Base-by-base conservation (phyloP, 495 filamentous ascomycete species). In the Xylaria longipes region DNA sequence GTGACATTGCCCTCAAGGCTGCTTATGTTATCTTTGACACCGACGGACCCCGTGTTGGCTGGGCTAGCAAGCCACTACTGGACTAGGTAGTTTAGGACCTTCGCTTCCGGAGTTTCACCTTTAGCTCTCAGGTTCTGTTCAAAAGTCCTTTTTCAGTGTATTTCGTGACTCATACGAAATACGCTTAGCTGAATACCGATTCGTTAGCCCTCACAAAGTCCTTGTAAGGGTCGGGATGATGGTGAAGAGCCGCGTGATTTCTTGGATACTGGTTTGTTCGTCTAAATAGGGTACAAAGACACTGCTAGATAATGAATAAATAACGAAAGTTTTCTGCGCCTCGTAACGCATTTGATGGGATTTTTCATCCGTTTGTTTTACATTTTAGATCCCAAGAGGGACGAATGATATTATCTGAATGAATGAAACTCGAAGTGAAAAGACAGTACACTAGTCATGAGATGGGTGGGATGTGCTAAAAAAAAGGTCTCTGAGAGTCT, bases 1-100 rank as follows among this genome's bases (percentile, higher is more conserved):
- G 93, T 50, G 93, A 94, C 71, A 86, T 94, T 58, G 93, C 92
- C 75, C 86, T 96, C 71, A 94, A 95, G 85, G 87, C 87, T 71
- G 89, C 93, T 73, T 94, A 91, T 76, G 92, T 91, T 25, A 89
- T 96, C 25, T 94, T 93, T 76, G 87, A 92, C 73, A 39, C 14
- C 35, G 75, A 79, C 31, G 74, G 66, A 25, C 87, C 87, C 29
- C 78, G 78, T 12, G 78, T 92, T 48, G 91, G 90, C 17, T 90
- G 90, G 81, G 90, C 89, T n/a, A 69, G 66, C 58, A 86, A 87
- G n/a, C n/a, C n/a, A n/a, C n/a, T n/a, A n/a, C n/a, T n/a, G n/a
- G n/a, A n/a, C n/a, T n/a, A n/a, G n/a, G n/a, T n/a, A n/a, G n/a
- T n/a, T n/a, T n/a, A n/a, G n/a, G n/a, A n/a, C n/a, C n/a, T n/a